A percentile compares a stretch with the other conserved stretches of the same genome.
These are phyloP conservation scores for Aspergillus sclerotialis DNA, from an alignment of 2,329 filamentous ascomycete species.

Conservation along the genomic window DNA sequence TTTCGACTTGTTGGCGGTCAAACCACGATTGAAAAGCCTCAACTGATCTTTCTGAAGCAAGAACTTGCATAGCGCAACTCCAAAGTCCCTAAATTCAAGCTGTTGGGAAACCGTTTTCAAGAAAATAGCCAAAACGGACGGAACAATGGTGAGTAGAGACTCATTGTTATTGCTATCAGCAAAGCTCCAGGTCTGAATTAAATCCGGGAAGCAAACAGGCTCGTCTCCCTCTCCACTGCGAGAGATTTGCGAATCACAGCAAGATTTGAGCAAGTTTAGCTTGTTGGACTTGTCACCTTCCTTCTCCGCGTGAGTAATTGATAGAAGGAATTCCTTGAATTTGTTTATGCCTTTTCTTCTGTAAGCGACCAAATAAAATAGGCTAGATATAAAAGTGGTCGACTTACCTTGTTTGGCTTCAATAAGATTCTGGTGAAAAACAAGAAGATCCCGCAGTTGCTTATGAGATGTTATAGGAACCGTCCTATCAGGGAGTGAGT, in stretches of 20 bases:
- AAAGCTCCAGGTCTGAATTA: constrained; percentile 85
- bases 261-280: constrained; percentile 38
- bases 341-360: constrained; percentile 29
- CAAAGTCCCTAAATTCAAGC: constrained; percentile 67
- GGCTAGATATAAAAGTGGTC: background rate
- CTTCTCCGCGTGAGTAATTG: constrained; percentile 30
- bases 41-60: constrained; percentile 74
- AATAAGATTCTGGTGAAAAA: constrained; percentile 61
- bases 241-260: constrained; percentile 49
- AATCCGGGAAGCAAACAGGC: constrained; percentile 62
- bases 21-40: constrained; percentile 69
- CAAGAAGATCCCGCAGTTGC: constrained; percentile 62
- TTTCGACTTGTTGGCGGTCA: constrained; percentile 74
- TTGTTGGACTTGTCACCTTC: constrained; percentile 31
- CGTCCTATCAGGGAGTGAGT: constrained; percentile 9
- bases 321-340: constrained; percentile 39
- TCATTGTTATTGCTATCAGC: constrained; percentile 75
- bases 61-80: constrained; percentile 71
- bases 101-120: constrained; percentile 69
- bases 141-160: constrained; percentile 69
- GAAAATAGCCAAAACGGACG: constrained; percentile 73
- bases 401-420: constrained; percentile 54
- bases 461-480: constrained; percentile 42
- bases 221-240: constrained; percentile 44
- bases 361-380: constrained; percentile 2